Evolutionary conservation across 495 filamentous ascomycete genomes (phyloP).

Genomic region (Xylaria grammica): DNA sequence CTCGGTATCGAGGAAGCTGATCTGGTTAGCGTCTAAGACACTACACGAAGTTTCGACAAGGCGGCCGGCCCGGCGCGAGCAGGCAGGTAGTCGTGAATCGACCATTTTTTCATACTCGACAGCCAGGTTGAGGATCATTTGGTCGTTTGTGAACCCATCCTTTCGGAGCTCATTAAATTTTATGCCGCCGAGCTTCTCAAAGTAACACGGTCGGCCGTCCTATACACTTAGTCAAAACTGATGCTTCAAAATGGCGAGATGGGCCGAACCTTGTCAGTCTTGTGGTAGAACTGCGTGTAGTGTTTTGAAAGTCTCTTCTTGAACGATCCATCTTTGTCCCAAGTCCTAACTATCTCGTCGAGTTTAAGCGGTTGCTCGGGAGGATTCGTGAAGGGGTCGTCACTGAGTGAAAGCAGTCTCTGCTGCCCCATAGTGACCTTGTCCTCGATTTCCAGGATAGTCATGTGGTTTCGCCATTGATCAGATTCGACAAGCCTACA

Average conservation of each 20-base stretch:
- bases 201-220: conserved; percentile 97
- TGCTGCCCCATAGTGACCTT: not conserved
- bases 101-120: conserved; percentile 95
- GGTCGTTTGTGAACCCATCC: conserved; percentile 87
- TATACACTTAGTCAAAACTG: conserved; percentile 41
- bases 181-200: conserved; percentile 94
- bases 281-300: conserved; percentile 99
- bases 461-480: conserved; percentile 82
- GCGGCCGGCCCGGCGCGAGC: conserved; percentile 87
- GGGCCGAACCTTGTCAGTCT: conserved; percentile 84
- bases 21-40: conserved; percentile 95
- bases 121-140: conserved; percentile 95
- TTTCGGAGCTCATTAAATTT: conserved; percentile 84
- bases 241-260: not conserved
- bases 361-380: conserved; percentile 57
- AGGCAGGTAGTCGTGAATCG: conserved; percentile 92
- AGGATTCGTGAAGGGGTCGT: conserved; percentile 33
- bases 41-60: conserved; percentile 97
- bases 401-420: conserved; percentile 22
- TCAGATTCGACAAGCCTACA: conserved; percentile 88
- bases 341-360: conserved; percentile 79
- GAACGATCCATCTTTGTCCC: conserved; percentile 77
- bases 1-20: conserved; percentile 77
- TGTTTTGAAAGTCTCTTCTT: conserved; percentile 86
- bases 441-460: conserved; percentile 15